phyloP scores from a whole-genome alignment of 1,284 basidiomycete species.

The Fistulinella cinereoalba region DNA sequence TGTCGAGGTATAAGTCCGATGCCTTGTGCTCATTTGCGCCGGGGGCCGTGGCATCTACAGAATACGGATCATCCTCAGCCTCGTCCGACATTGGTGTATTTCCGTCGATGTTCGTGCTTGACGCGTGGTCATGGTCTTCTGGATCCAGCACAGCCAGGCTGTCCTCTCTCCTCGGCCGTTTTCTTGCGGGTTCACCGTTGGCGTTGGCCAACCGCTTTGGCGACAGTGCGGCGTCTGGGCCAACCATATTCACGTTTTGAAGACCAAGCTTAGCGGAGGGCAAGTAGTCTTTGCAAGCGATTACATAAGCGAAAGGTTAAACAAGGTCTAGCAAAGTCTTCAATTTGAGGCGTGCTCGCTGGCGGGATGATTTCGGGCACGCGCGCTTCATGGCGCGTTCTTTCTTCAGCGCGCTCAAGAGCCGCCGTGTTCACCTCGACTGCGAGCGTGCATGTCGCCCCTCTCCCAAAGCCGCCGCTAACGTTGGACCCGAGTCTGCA shows the following conservation, averaged over 20 bases:
- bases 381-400: slow-evolving; percentile 21
- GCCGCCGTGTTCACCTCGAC: slow-evolving; percentile 19
- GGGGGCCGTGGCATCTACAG: slow-evolving; percentile 36
- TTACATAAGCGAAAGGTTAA: slow-evolving; percentile 24
- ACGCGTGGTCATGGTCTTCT: slow-evolving; percentile 13
- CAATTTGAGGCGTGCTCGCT: not conserved
- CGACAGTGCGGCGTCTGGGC: slow-evolving; percentile 8
- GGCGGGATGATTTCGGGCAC: slow-evolving; percentile 24
- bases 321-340: not conserved
- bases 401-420: slow-evolving; percentile 23
- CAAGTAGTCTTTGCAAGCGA: not conserved
- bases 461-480: slow-evolving; percentile 47
- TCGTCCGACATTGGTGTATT: slow-evolving; percentile 35
- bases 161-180: slow-evolving; percentile 39
- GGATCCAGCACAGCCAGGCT: slow-evolving; percentile 14
- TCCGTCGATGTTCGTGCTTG: slow-evolving; percentile 24
- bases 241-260: no score
- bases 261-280: no score
- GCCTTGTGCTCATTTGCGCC: slow-evolving; percentile 50
- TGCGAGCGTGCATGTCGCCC: slow-evolving; percentile 8
- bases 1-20: slow-evolving; percentile 94
- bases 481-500: slow-evolving; percentile 63
- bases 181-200: slow-evolving; percentile 39
- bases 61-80: slow-evolving; percentile 54
- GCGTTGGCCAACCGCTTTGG: slow-evolving; percentile 5